Evolutionary conservation across 2,329 filamentous ascomycete species (phyloP), one percentile per base, ranked within the genome.

Genomic region (Colletotrichum sp.): DNA sequence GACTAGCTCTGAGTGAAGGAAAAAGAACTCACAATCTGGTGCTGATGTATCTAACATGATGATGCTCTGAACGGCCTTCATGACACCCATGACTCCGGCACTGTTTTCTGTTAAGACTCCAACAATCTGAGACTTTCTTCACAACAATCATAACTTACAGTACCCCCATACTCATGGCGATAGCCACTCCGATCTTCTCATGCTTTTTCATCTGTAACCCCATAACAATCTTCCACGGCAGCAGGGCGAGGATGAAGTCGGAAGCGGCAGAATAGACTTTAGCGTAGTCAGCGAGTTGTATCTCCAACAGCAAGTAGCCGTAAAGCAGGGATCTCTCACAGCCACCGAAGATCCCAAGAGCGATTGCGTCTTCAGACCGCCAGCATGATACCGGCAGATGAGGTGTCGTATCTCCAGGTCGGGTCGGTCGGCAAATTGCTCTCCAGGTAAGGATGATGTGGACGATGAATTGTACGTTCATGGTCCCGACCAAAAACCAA

Each of bases 141-240:
- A 55, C 6, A 12, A 24, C 49, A 39, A 55, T 24, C 21, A 26
- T 21, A 16, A 57, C 52, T 4, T 26, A 57, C 21, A 85, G 79
- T 6, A 85, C 34, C 2, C 84, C 84, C 62, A 85, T 80, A 60
- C 83, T 84, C 83, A 85, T 85, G 65, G 82, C 82, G 5, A 81
- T 71, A 18, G 81, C 81, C 15, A 83, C 83, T 8, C 82, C 83
- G 18, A 84, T 75, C 69, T 83, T 83, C 55, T 85, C 84, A 26
- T 80, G 78, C 67, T 77, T 80, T 59, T 80, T 82, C 82, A 84
- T 84, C 30, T 82, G 78, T 55, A 83, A 79, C 2, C 80, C 78
- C 78, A 82, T 80, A 15, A 85, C 80, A 6, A 84, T 71, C 26
- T 79, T 79, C 79, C 81, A 83, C 0, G 82, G 83, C 6, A 84